Conservation (phyloP, 2,329 filamentous ascomycete species). For the Colletotrichum magnum region DNA sequence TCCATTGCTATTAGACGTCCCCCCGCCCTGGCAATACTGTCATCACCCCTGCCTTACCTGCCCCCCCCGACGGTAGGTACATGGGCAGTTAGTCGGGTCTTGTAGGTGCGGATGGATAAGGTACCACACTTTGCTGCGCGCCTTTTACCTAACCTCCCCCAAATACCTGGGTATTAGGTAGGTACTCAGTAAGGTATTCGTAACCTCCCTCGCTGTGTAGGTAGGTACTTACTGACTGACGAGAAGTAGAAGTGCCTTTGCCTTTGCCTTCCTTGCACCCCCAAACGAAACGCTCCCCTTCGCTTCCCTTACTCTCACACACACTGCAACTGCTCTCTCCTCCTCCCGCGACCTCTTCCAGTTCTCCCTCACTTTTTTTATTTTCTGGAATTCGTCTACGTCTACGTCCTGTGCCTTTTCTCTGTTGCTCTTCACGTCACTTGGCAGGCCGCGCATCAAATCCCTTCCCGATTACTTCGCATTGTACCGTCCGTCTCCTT, state of each 20-base stretch:
- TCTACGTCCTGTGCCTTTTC: constrained; percentile 3
- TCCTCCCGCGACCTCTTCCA: constrained; percentile 17
- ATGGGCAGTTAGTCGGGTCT: too few species aligned
- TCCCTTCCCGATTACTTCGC: background rate
- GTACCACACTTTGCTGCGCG: too few species aligned
- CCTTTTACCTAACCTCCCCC: too few species aligned
- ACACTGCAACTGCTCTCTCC: background rate
- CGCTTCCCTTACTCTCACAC: too few species aligned
- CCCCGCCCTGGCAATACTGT: constrained; percentile 7
- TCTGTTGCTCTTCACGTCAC: constrained; percentile 7
- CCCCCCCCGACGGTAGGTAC: constrained; percentile 8
- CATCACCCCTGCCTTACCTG: constrained; percentile 12
- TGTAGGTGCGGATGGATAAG: too few species aligned
- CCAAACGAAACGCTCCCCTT: constrained; percentile 33
- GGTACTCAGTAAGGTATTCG: too few species aligned
- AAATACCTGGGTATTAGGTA: too few species aligned
- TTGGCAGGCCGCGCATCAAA: constrained; percentile 11
- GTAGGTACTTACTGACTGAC: too few species aligned
- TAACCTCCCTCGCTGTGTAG: too few species aligned
- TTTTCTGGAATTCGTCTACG: constrained; percentile 1
- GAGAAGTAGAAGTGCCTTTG: background rate
- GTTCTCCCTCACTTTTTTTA: constrained; percentile 14
- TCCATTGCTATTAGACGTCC: background rate
- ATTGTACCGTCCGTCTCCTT: constrained; percentile 11
- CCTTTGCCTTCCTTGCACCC: constrained; percentile 15